These are phyloP conservation scores for Rhododendron mucronatum DNA, from an alignment of 148 eudicot genomes.

Conservation along the genomic window DNA sequence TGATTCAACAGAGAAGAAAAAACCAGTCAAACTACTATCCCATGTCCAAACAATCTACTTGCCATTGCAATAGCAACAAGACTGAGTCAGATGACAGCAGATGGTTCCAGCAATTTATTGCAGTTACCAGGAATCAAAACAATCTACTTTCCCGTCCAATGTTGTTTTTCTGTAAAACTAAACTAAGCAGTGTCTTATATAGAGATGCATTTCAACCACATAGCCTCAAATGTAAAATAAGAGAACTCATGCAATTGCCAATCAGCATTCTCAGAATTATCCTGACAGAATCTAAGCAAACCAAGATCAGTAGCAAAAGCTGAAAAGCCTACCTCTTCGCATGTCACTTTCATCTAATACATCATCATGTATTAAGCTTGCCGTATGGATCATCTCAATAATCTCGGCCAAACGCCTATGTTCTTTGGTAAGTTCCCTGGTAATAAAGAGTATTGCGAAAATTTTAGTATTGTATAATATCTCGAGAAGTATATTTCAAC, in stretches of 20 bases:
- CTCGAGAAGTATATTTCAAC: not conserved
- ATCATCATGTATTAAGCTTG: slow-evolving; percentile 93
- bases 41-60: not conserved
- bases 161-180: not conserved
- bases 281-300: not conserved
- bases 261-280: not conserved
- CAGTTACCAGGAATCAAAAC: not conserved
- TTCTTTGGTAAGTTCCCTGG: slow-evolving; percentile 80
- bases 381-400: slow-evolving; percentile 93
- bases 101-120: not conserved
- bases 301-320: slow-evolving; percentile 12
- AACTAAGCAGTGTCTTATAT: not conserved
- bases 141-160: not conserved
- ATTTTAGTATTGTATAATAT: not conserved
- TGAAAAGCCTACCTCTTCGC: slow-evolving; percentile 64
- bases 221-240: not conserved
- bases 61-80: not conserved
- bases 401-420: slow-evolving; percentile 89
- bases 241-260: not conserved
- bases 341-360: slow-evolving; percentile 86
- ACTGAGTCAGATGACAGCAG: not conserved
- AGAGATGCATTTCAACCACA: not conserved
- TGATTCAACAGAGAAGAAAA: not conserved
- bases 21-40: not conserved
- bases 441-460: slow-evolving; percentile 16